These are phyloP conservation scores for Heterobasidion parviporum DNA, from an alignment of 1,284 basidiomycete species.

Conservation along the genomic window DNA sequence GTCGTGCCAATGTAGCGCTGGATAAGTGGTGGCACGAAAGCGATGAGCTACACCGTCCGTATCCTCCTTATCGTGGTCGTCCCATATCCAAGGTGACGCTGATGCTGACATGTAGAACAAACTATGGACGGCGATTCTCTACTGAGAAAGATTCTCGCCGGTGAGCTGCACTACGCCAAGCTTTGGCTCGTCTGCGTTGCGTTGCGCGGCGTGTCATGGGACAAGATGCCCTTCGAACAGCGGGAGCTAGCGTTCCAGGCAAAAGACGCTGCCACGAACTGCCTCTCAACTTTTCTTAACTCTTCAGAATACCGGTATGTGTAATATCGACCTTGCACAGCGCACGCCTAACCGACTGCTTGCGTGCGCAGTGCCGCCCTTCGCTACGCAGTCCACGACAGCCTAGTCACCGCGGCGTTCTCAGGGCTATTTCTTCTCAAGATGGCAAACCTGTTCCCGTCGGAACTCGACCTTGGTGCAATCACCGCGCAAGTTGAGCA, in stretches of 20 bases:
- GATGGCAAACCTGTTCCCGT: constrained; percentile 81
- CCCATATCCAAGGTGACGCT: neutral
- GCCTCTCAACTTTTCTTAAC: constrained; percentile 72
- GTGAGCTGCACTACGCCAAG: constrained; percentile 86
- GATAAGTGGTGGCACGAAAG: constrained; percentile 89
- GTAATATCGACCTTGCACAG: neutral
- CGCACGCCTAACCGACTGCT: constrained; percentile 1
- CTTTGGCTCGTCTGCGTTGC: constrained; percentile 92
- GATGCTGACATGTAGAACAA: constrained; percentile 37
- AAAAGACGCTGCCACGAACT: constrained; percentile 83
- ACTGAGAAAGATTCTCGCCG: constrained; percentile 77
- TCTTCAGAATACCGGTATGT: constrained; percentile 69
- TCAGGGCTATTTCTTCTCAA: constrained; percentile 89
- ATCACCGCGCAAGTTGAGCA: constrained; percentile 80
- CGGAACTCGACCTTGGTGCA: constrained; percentile 66
- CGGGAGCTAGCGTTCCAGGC: constrained; percentile 91
- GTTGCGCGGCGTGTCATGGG: constrained; percentile 84
- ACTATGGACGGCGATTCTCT: constrained; percentile 80
- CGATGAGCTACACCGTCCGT: constrained; percentile 70
- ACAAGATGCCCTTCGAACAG: constrained; percentile 91
- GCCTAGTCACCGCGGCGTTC: constrained; percentile 86
- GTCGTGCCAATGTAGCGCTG: constrained; percentile 74
- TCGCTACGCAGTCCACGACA: constrained; percentile 88
- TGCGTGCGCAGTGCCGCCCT: constrained; percentile 54
- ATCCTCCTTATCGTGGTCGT: neutral